Evolutionary conservation across 2,329 filamentous ascomycete genomes (phyloP), one percentile per base, ranked within the genome.

Genomic region (Bipolaris oryzae): DNA sequence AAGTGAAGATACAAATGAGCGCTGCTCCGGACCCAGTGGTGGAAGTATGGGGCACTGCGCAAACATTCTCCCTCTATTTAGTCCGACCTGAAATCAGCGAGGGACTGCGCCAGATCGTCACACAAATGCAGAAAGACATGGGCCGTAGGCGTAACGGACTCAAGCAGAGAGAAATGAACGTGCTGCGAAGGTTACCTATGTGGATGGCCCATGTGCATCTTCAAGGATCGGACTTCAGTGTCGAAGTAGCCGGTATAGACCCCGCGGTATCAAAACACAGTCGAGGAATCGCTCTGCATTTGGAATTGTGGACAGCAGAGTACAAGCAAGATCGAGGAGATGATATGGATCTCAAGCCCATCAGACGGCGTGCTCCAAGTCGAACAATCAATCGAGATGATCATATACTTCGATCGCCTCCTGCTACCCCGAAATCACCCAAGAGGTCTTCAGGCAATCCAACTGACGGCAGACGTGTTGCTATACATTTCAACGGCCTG

Each of bases 41-140:
- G 9, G 86, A 92, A 51, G 86, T 89, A 10, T 89, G 86, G 47
- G 92, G 90, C 18, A 91, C 87, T 59, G 79, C 97, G 2, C 90
- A 96, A 71, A 96, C 92, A 0, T 93, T 96, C 63, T 91, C 91
- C 1, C 83, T 96, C 46, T 95, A 92, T 70, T 89, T 99, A 82
- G 88, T 97, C 7, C 88, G 94, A 20, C 89, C 91, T 5, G 95
- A 99, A 71, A 96, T 99, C 56, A 95, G 89, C 51, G 90, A 96
- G 69, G 96, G 95, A 20, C 83, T 99, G 31, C 90, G 91, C 21
- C 92, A 98, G 73, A 97, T 99, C 60, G 87, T 97, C 13, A 86
- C 87, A 39, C 92, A 98, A 70, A 82, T 97, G 50, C 86, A 89
- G 42, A 86, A 69, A 33, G 70, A 73, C 20, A 64, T 84, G 35